These are phyloP conservation scores for Groenewaldozyma tartarivorans DNA, from an alignment of 805 yeast species.

Conservation along the genomic window DNA sequence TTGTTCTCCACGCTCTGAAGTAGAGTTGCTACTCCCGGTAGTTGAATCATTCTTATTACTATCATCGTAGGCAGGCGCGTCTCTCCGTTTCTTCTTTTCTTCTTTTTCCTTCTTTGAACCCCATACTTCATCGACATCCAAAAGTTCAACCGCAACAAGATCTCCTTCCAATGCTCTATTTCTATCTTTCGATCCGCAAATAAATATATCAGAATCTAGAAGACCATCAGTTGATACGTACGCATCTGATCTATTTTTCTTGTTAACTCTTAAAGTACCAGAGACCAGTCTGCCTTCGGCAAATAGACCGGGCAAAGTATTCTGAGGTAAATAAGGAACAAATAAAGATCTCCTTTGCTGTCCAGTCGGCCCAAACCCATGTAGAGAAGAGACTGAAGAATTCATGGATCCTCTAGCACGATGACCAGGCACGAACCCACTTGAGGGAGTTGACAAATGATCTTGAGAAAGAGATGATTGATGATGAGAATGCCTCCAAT, in stretches of 20 bases:
- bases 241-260: constrained; percentile 94
- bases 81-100: constrained; percentile 87
- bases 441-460: constrained; percentile 7
- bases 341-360: constrained; percentile 54
- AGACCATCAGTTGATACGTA: constrained; percentile 96
- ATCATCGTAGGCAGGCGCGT: constrained; percentile 18
- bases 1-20: constrained; percentile 19
- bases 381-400: constrained; percentile 41
- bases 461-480: constrained; percentile 4
- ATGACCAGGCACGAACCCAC: constrained; percentile 65
- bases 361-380: constrained; percentile 24
- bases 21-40: constrained; percentile 29
- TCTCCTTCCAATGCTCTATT: constrained; percentile 97
- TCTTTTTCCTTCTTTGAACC: constrained; percentile 92
- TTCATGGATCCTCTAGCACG: constrained; percentile 59
- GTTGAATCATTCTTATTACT: constrained; percentile 14
- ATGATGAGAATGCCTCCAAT: constrained; percentile 3
- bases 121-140: constrained; percentile 97
- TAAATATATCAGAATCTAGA: constrained; percentile 91
- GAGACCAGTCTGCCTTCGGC: constrained; percentile 86
- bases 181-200: constrained; percentile 97
- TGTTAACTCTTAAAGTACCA: constrained; percentile 88
- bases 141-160: constrained; percentile 86
- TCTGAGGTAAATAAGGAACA: constrained; percentile 94
- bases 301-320: constrained; percentile 79